Conservation (phyloP, 148 eudicot species). For the Vaccinium macrocarpon region DNA sequence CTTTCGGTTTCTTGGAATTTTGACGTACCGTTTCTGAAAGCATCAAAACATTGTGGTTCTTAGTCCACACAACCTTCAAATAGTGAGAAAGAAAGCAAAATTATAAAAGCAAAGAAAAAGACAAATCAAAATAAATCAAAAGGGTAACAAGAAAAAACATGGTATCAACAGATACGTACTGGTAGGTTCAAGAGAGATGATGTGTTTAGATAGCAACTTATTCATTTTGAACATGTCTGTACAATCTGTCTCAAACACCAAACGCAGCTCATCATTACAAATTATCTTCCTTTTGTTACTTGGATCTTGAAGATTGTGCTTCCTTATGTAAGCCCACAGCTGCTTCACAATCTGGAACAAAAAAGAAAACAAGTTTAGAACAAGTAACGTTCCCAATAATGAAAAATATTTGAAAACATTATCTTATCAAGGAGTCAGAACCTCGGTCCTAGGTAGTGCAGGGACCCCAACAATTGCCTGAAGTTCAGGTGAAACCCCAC, state of each 20-base stretch:
- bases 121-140: not conserved
- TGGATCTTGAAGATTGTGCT: slow-evolving; percentile 94
- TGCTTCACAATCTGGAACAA: slow-evolving; percentile 84
- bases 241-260: slow-evolving; percentile 57
- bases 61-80: slow-evolving; percentile 9
- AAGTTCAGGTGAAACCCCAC: slow-evolving; percentile 84
- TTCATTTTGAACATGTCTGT: slow-evolving; percentile 78
- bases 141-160: not conserved
- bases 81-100: too few relatives aligned
- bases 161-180: slow-evolving; percentile 24
- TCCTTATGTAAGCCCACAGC: slow-evolving; percentile 92
- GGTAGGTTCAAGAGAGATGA: slow-evolving; percentile 47
- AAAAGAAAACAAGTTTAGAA: not conserved
- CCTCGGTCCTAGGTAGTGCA: slow-evolving; percentile 85
- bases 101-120: not conserved
- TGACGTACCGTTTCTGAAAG: slow-evolving; percentile 42
- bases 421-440: slow-evolving; percentile 12
- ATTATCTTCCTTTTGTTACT: slow-evolving; percentile 81
- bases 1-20: slow-evolving; percentile 45
- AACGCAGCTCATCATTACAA: slow-evolving; percentile 64
- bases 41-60: slow-evolving; percentile 21
- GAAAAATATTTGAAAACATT: not conserved
- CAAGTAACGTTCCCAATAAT: not conserved
- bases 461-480: slow-evolving; percentile 81
- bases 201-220: slow-evolving; percentile 68